phyloP scores from a whole-genome alignment of 2,329 filamentous ascomycete genomes.

The Colletotrichum ledebouriae region DNA sequence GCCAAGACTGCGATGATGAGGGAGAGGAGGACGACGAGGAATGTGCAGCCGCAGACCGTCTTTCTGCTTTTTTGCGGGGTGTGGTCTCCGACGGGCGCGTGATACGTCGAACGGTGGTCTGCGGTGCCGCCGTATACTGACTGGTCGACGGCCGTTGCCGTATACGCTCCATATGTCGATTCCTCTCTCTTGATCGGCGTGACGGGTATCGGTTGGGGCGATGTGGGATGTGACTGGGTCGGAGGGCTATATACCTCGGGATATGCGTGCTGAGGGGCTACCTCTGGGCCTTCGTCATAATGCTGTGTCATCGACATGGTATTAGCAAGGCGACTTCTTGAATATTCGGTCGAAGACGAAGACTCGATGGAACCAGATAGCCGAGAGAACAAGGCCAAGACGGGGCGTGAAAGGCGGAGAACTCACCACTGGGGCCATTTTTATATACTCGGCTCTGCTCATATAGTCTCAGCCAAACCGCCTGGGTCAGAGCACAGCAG shows the following conservation, averaged over 20 bases:
- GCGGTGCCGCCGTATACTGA: conserved; percentile 30
- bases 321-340: conserved; percentile 14
- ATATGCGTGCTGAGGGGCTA: conserved; percentile 34
- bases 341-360: background rate
- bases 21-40: conserved; percentile 57
- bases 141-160: conserved; percentile 28
- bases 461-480: conserved; percentile 6
- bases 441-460: conserved; percentile 29
- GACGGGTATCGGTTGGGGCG: conserved; percentile 29
- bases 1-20: conserved; percentile 56
- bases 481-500: background rate
- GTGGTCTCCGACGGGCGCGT: conserved; percentile 11
- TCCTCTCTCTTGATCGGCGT: conserved; percentile 33
- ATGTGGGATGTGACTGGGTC: conserved; percentile 19
- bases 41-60: conserved; percentile 47
- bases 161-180: conserved; percentile 29
- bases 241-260: conserved; percentile 39
- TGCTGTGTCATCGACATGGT: conserved; percentile 17
- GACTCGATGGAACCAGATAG: conserved; percentile 1
- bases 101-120: conserved; percentile 19
- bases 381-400: conserved; percentile 14
- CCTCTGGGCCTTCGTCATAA: conserved; percentile 41
- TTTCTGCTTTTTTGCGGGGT: conserved; percentile 21
- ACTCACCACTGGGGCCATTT: conserved; percentile 35
- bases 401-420: background rate